Conservation (phyloP, 352 stramenopile species). For the Phytopythium helicoides region DNA sequence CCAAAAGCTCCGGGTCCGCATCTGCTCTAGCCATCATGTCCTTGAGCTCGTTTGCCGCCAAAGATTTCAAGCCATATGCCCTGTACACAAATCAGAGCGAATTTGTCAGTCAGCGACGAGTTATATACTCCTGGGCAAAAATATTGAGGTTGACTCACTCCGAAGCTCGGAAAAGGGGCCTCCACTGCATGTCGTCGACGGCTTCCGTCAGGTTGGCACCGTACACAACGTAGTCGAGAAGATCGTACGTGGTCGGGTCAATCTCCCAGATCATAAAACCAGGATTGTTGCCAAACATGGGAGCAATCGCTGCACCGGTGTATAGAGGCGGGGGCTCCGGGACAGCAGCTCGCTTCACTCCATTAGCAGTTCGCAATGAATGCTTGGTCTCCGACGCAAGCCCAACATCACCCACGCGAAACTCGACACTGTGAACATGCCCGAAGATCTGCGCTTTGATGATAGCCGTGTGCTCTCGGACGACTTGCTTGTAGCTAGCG, state of each 20-base stretch:
- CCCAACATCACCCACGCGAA: conserved; percentile 49
- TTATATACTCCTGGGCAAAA: background rate
- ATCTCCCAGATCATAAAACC: conserved; percentile 89
- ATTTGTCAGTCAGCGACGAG: background rate
- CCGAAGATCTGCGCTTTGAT: conserved; percentile 90
- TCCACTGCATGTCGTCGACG: conserved; percentile 40
- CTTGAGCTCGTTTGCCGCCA: conserved; percentile 35
- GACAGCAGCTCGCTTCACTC: conserved; percentile 14
- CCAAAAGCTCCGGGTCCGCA: conserved; percentile 34
- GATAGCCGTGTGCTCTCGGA: conserved; percentile 51
- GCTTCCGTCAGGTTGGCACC: conserved; percentile 61
- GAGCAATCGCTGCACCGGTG: conserved; percentile 81
- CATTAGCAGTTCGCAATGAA: conserved; percentile 9
- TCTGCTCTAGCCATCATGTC: conserved; percentile 40
- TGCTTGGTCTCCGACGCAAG: conserved; percentile 11
- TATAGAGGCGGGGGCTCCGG: conserved; percentile 67
- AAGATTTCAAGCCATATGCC: conserved; percentile 41
- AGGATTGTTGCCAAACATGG: conserved; percentile 88
- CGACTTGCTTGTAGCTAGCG: conserved; percentile 70
- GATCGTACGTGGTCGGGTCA: conserved; percentile 55
- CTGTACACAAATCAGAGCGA: conserved; percentile 1
- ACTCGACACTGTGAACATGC: conserved; percentile 92
- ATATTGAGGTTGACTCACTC: conserved; percentile 2
- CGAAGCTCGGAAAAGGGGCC: conserved; percentile 49
- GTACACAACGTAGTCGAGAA: conserved; percentile 75